Evolutionary conservation across 768 basidiomycete species (phyloP), one percentile per base, ranked within the genome.

Genomic region (Panellus pusillus): DNA sequence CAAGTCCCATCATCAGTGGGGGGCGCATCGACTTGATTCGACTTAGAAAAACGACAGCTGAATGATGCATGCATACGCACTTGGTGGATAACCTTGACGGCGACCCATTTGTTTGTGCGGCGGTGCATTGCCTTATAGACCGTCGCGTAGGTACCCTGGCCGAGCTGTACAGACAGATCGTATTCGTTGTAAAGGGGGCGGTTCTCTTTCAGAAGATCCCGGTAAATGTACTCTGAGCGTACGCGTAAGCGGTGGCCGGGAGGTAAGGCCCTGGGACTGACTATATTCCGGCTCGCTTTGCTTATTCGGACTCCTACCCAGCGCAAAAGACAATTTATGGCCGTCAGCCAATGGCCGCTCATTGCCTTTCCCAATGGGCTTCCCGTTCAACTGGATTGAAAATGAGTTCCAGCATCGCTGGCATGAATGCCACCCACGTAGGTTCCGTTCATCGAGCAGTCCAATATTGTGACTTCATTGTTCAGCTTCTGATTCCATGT

Each of bases 81-180:
- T 8, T 73, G 74, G 39, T 82, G 75, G 52, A 95, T 91, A 73
- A 92, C 86, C 75, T 98, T 98, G 68, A 95, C 84, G 0, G 96
- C 96, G 54, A 81, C 86, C 78, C 84, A 84, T 54, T 79, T 71
- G 12, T 91, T 91, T 14, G 87, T 88, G 15, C 71, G 68, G 11
- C 84, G 81, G 58, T 84, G 78, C 41, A 95, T 74, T 1, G 90
- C 93, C 67, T 88, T 89, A 73, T 86, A 81, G 18, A 98, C 96
- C 11, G 85, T 86, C 5, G 93, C 96, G 66, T 95, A 98, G 2
- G 91, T 84, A 6, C 96, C 96, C 60, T 86, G 86, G 39, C 96
- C 96, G 6, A 98, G 80, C 67, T 90, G 84, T 41, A 74, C 68
- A 19, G 78, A 74, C 35, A 90, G 63, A 55, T 90, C 58, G 27